Conservation (phyloP, 371 early-diverging fungal genomes). For the Mortierella sp. region DNA sequence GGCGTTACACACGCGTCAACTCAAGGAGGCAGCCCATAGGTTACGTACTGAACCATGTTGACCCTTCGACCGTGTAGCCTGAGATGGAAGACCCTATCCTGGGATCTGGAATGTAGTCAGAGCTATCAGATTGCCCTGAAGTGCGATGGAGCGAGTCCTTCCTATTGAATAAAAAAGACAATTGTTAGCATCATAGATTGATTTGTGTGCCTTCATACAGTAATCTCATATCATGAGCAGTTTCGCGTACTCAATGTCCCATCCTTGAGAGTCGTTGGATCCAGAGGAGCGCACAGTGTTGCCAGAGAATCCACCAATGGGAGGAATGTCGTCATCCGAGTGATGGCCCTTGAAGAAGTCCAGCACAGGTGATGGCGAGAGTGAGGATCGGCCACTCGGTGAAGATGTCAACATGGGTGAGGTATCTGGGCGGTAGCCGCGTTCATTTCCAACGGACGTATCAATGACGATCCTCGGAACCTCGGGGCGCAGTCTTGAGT, state of each 20-base stretch:
- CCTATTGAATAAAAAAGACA: constrained; percentile 10
- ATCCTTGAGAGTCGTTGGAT: constrained; percentile 35
- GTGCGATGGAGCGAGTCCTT: constrained; percentile 19
- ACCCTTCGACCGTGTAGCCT: constrained; percentile 28
- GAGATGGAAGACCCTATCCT: constrained; percentile 12
- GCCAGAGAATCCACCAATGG: constrained; percentile 18
- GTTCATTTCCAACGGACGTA: constrained; percentile 40
- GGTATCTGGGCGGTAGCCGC: constrained; percentile 23
- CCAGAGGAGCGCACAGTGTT: constrained; percentile 33
- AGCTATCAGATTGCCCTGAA: constrained; percentile 25
- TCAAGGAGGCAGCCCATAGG: too few relatives aligned
- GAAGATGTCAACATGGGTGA: constrained; percentile 47
- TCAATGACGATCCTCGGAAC: constrained; percentile 52
- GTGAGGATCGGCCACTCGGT: constrained; percentile 24
- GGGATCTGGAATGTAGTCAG: constrained; percentile 16
- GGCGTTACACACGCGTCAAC: neutral
- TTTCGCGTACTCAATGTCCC: constrained; percentile 39
- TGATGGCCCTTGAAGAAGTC: constrained; percentile 48
- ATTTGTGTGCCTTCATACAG: too few relatives aligned
- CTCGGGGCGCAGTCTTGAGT: constrained; percentile 40
- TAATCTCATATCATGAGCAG: too few relatives aligned
- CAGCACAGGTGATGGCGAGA: constrained; percentile 32
- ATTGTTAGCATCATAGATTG: too few relatives aligned
- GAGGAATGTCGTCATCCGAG: constrained; percentile 40
- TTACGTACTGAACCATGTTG: constrained; percentile 43